Evolutionary conservation across 2,329 filamentous ascomycete species (phyloP).

Genomic region (Alternaria sp.): DNA sequence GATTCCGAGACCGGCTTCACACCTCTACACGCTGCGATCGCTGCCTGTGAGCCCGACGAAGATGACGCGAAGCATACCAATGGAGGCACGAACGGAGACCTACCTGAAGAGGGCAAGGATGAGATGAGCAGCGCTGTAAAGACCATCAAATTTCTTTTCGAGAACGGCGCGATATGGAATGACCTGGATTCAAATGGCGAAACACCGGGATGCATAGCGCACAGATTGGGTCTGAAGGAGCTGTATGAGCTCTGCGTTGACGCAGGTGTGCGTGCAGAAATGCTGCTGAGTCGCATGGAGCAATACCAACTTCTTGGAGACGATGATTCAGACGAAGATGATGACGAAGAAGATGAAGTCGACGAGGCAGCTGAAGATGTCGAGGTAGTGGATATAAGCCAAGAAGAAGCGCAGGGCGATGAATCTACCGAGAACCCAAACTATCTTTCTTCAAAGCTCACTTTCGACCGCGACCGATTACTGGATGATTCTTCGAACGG

Average conservation of each 20-base stretch:
- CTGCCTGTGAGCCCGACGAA: conserved; percentile 59
- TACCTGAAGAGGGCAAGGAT: conserved; percentile 45
- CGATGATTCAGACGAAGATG: conserved; percentile 60
- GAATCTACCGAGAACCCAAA: conserved; percentile 55
- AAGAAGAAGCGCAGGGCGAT: conserved; percentile 33
- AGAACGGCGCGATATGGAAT: conserved; percentile 96
- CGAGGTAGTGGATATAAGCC: conserved; percentile 40
- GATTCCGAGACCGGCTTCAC: conserved; percentile 86
- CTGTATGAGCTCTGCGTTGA: conserved; percentile 87
- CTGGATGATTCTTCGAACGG: conserved; percentile 59
- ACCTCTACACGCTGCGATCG: conserved; percentile 88
- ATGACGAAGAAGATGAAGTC: conserved; percentile 54
- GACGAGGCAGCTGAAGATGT: conserved; percentile 35
- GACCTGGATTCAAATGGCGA: conserved; percentile 86
- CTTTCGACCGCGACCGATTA: conserved; percentile 58
- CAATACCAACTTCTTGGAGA: conserved; percentile 78
- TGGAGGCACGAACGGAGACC: conserved; percentile 38
- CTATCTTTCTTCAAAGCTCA: conserved; percentile 59
- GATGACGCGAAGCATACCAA: conserved; percentile 39
- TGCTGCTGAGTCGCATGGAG: conserved; percentile 82
- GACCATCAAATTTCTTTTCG: conserved; percentile 77
- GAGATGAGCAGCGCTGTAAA: conserved; percentile 66
- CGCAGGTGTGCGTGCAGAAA: conserved; percentile 88
- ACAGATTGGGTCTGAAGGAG: conserved; percentile 69
- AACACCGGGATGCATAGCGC: conserved; percentile 89